These are phyloP conservation scores for Aspergillus sp. DNA, from an alignment of 2,329 filamentous ascomycete species.

Conservation along the genomic window DNA sequence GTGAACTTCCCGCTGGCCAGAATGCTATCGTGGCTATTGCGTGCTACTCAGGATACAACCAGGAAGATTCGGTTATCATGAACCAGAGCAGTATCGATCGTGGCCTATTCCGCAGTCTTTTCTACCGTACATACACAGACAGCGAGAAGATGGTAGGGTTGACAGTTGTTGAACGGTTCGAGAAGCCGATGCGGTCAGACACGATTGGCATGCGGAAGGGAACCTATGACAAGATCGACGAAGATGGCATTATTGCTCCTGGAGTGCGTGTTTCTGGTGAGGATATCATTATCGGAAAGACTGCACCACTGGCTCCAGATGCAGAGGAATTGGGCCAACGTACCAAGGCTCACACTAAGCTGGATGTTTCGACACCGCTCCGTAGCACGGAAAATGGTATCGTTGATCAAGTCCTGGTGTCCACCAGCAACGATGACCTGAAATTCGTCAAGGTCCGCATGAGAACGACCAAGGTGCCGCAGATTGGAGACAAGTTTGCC, in stretches of 20 bases:
- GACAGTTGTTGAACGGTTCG: constrained; percentile 88
- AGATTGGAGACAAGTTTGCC: constrained; percentile 99
- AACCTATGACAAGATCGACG: constrained; percentile 95
- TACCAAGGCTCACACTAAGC: constrained; percentile 84
- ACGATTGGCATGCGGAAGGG: constrained; percentile 92
- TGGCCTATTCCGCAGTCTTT: constrained; percentile 93
- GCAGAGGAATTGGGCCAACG: constrained; percentile 91
- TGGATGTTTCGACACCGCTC: constrained; percentile 92
- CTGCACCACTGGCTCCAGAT: constrained; percentile 88
- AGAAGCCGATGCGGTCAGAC: constrained; percentile 86
- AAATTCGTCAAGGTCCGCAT: constrained; percentile 98
- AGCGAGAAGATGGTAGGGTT: constrained; percentile 95
- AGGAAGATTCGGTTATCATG: constrained; percentile 99
- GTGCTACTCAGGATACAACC: constrained; percentile 98
- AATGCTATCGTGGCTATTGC: constrained; percentile 98
- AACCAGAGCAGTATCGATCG: constrained; percentile 99
- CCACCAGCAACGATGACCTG: constrained; percentile 90
- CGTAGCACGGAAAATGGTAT: constrained; percentile 97
- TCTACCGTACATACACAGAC: constrained; percentile 96
- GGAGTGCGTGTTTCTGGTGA: constrained; percentile 94
- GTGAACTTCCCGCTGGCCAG: constrained; percentile 92
- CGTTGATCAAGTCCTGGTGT: constrained; percentile 87
- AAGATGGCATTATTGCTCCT: constrained; percentile 91
- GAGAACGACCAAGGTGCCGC: constrained; percentile 93
- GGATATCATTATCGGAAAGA: constrained; percentile 99